Evolutionary conservation across 1,139 yeast genomes (phyloP).

Genomic region (Kodamaea ohmeri): DNA sequence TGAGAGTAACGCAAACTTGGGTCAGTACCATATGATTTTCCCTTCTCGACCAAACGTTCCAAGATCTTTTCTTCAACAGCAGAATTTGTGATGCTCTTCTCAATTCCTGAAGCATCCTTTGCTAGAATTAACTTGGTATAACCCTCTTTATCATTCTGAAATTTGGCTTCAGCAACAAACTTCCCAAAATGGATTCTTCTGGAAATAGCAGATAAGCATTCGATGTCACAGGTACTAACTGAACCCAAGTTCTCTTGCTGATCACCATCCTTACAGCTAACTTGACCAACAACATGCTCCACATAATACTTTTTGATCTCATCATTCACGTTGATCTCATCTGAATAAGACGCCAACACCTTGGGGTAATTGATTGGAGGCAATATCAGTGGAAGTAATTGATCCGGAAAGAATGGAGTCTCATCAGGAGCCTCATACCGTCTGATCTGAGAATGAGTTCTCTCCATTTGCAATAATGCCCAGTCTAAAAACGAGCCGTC

Average conservation of each 20-base stretch:
- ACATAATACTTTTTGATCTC: slow-evolving; percentile 69
- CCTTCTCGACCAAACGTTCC: slow-evolving; percentile 74
- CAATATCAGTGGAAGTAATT: slow-evolving; percentile 62
- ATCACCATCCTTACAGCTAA: slow-evolving; percentile 68
- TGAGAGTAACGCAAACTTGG: slow-evolving; percentile 73
- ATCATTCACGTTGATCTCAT: slow-evolving; percentile 72
- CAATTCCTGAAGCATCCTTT: slow-evolving; percentile 70
- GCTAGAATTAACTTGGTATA: slow-evolving; percentile 64
- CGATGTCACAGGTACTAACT: slow-evolving; percentile 81
- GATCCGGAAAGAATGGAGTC: slow-evolving; percentile 80
- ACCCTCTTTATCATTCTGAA: slow-evolving; percentile 59
- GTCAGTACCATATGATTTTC: slow-evolving; percentile 83
- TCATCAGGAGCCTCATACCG: slow-evolving; percentile 96
- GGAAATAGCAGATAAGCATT: slow-evolving; percentile 82
- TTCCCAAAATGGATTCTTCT: slow-evolving; percentile 95
- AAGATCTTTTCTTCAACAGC: slow-evolving; percentile 85
- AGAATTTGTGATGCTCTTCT: slow-evolving; percentile 76
- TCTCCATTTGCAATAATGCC: slow-evolving; percentile 75
- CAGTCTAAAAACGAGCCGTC: slow-evolving; percentile 86
- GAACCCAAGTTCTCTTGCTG: slow-evolving; percentile 87
- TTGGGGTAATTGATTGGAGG: slow-evolving; percentile 81
- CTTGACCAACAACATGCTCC: slow-evolving; percentile 65
- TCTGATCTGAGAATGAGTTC: slow-evolving; percentile 77
- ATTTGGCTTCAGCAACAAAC: slow-evolving; percentile 96
- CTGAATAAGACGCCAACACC: slow-evolving; percentile 68